phyloP scores from a whole-genome alignment of 2,329 filamentous ascomycete genomes.

The Apiospora pterosperma region DNA sequence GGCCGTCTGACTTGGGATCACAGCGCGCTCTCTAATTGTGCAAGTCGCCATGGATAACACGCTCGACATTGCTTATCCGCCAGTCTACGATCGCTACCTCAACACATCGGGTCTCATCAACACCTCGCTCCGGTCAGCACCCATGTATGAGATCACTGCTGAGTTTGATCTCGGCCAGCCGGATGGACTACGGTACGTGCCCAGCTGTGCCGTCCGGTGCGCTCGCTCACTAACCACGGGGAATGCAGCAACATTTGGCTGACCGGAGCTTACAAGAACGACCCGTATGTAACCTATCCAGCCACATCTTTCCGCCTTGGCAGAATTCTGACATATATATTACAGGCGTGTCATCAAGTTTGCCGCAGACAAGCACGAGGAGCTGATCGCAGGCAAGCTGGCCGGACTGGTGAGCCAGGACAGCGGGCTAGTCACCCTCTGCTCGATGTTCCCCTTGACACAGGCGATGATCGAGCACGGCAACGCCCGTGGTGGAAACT shows the following conservation, averaged over 20 bases:
- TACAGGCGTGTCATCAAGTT: conserved; percentile 24
- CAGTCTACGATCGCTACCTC: not conserved
- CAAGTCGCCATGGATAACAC: not conserved
- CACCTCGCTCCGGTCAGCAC: conserved; percentile 24
- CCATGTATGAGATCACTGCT: conserved; percentile 24
- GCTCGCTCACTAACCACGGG: not conserved
- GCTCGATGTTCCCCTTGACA: conserved; percentile 30
- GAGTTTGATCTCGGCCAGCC: conserved; percentile 28
- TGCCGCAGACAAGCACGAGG: conserved; percentile 24
- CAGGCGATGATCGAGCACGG: conserved; percentile 1
- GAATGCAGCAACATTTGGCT: conserved; percentile 27
- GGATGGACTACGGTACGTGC: conserved; percentile 15
- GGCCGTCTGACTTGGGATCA: not conserved
- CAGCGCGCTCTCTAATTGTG: not conserved
- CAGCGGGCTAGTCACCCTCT: conserved; percentile 21
- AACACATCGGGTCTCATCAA: conserved; percentile 16
- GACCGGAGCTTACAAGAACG: conserved; percentile 24
- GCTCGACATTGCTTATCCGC: not conserved
- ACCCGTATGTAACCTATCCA: conserved; percentile 9
- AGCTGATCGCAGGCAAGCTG: conserved; percentile 23
- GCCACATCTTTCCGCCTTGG: rapidly evolving
- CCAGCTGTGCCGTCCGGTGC: not conserved
- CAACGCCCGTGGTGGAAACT: not conserved
- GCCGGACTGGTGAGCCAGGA: conserved; percentile 19
- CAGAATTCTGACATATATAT: not conserved